phyloP scores from a whole-genome alignment of 1,139 yeast genomes.

The Lodderomyces orthopsilosis region DNA sequence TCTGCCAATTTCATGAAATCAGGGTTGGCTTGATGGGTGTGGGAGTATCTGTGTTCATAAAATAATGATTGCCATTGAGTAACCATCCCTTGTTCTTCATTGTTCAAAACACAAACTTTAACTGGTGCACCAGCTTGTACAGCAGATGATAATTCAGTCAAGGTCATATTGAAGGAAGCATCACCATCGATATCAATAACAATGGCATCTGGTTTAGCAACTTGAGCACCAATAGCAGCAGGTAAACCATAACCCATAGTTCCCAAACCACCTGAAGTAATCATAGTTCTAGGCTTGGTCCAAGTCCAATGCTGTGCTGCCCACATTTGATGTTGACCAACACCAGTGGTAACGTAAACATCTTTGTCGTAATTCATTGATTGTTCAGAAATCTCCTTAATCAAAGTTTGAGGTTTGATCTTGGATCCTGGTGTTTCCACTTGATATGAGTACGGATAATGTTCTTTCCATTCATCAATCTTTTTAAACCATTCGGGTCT shows the following conservation, averaged over 20 bases:
- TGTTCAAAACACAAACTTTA: slow-evolving; percentile 83
- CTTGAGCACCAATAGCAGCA: slow-evolving; percentile 97
- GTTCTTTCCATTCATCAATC: slow-evolving; percentile 77
- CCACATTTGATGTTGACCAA: slow-evolving; percentile 99
- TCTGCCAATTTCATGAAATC: slow-evolving; percentile 91
- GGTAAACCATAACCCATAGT: slow-evolving; percentile 99
- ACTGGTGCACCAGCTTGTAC: slow-evolving; percentile 92
- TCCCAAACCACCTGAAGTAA: slow-evolving; percentile 97
- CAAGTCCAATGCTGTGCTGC: slow-evolving; percentile 97
- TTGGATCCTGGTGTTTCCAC: slow-evolving; percentile 72
- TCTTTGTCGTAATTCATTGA: slow-evolving; percentile 66
- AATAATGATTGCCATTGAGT: slow-evolving; percentile 98
- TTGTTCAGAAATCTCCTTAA: slow-evolving; percentile 73
- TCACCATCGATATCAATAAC: slow-evolving; percentile 98
- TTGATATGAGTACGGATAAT: slow-evolving; percentile 83
- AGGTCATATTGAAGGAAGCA: slow-evolving; percentile 96
- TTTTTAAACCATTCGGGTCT: slow-evolving; percentile 80
- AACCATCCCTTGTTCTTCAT: slow-evolving; percentile 99
- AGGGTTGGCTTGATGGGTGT: slow-evolving; percentile 94
- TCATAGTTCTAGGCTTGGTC: slow-evolving; percentile 86
- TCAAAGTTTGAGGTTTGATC: slow-evolving; percentile 91
- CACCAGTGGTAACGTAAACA: slow-evolving; percentile 93
- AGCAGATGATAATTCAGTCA: slow-evolving; percentile 89
- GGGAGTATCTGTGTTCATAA: slow-evolving; percentile 94
- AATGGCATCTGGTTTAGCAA: slow-evolving; percentile 89